Base-by-base conservation (phyloP, 371 early-diverging fungal species). In the Mortierella sp. region DNA sequence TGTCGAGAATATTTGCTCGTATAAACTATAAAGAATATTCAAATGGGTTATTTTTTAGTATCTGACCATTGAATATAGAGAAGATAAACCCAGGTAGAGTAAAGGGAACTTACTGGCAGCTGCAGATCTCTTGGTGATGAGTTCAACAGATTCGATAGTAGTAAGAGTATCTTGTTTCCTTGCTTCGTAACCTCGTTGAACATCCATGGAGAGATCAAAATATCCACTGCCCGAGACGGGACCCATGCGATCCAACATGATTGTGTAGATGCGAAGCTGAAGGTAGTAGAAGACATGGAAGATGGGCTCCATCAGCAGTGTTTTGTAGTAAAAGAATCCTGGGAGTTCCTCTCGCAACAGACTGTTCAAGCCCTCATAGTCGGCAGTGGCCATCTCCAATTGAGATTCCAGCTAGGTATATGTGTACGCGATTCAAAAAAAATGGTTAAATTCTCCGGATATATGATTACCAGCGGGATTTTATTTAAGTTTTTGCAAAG, bases 341-440 rank as follows among this genome's bases (percentile, higher is more conserved):
- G 96, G 94, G 5, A 96, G 78, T 63, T 96, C 89, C 39, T 88
- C 84, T 60, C 91, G 92, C 54, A 95, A 73, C 57, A 89, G 75
- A 52, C 90, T 87, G 75, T 94, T 94, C 63, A 93, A 75, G 65
- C 89, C 86, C 37, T 92, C 89, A 75, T 91, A 96, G 55, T 94
- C 94, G 68, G 92, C 85, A 0, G 94, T 91, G 2, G 96, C 93
- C 54, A 89, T 89, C 55, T 93, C 92, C 59, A 94, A 70, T 61
- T 87, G 83, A 8, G 85, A 85, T 77, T 96, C 93, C 62, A 86
- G 63, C 87, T 89, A 43, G n/a, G 6, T 9, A 40, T 18, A 43
- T 9, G 5, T 30, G 30, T 4, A 30, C 30, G 43, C 12, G 26
- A 12, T 9, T 3, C 1, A 22, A 18, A 18, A 70, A 35, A 45